phyloP scores from a whole-genome alignment of 208 protist species.

The Acanthamoeba royreba region DNA sequence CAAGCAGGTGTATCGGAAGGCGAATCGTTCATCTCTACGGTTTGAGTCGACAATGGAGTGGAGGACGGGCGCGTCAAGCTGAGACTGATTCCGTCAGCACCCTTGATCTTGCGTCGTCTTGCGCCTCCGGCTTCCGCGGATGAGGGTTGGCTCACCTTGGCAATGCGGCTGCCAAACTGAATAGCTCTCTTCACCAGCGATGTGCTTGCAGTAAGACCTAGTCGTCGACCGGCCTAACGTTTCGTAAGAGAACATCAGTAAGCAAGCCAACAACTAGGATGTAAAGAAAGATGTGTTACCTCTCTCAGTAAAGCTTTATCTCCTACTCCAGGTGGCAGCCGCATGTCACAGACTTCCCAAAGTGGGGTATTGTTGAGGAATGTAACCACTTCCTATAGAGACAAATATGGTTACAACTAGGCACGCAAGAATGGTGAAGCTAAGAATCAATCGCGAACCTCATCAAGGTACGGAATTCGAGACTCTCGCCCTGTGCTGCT shows the following conservation, averaged over 20 bases:
- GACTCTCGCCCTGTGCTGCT: constrained; percentile 44
- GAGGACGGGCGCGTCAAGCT: too few species aligned
- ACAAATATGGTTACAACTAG: too few species aligned
- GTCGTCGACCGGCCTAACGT: not conserved
- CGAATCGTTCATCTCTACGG: too few species aligned
- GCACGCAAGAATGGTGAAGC: too few species aligned
- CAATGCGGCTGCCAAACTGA: constrained; percentile 25
- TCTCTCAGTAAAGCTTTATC: not conserved
- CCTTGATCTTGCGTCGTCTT: not conserved
- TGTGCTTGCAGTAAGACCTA: not conserved
- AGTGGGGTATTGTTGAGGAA: not conserved
- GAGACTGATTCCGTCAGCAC: not conserved
- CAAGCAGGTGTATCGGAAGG: too few species aligned
- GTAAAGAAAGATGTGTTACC: too few species aligned
- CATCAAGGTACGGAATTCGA: not conserved
- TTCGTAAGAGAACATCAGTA: not conserved
- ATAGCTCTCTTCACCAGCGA: not conserved
- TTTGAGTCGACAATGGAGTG: too few species aligned
- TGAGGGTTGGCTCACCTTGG: constrained; percentile 14
- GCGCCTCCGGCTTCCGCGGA: not conserved
- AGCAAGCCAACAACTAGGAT: too few species aligned
- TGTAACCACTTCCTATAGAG: not conserved
- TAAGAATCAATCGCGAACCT: not conserved
- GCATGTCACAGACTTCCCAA: constrained; percentile 23
- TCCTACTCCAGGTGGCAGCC: not conserved